Conservation (phyloP, 768 basidiomycete genomes). For the Calocybe cyanea region DNA sequence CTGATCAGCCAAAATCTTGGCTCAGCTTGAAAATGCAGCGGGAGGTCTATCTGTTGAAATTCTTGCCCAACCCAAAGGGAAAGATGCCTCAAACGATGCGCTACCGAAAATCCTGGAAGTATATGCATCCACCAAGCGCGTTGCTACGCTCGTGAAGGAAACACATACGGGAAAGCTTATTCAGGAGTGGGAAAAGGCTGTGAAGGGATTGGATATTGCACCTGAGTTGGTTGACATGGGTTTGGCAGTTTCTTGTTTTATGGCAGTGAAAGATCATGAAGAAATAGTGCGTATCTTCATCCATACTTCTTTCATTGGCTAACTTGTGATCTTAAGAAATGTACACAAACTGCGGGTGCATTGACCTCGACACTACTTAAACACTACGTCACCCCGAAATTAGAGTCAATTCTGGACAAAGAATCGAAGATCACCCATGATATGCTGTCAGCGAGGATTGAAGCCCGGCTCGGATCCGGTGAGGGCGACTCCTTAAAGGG, state of each 20-base stretch:
- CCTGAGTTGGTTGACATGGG: constrained; percentile 81
- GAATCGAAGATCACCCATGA: constrained; percentile 91
- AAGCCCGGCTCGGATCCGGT: constrained; percentile 82
- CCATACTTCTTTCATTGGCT: not conserved
- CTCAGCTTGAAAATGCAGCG: constrained; percentile 64
- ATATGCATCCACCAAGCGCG: constrained; percentile 58
- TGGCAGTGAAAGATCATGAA: constrained; percentile 89
- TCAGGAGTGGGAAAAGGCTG: constrained; percentile 75
- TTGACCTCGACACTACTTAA: constrained; percentile 84
- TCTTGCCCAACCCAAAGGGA: constrained; percentile 72
- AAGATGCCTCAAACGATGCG: constrained; percentile 73
- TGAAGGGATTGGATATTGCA: constrained; percentile 50
- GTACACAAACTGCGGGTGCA: constrained; percentile 64
- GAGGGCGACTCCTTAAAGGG: constrained; percentile 74
- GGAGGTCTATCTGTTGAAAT: constrained; percentile 69
- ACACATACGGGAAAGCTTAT: constrained; percentile 80
- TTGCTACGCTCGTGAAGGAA: constrained; percentile 82
- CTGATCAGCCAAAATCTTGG: constrained; percentile 73
- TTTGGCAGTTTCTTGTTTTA: constrained; percentile 66
- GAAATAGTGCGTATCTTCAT: constrained; percentile 65
- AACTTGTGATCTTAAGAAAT: constrained; percentile 52
- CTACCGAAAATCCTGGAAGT: constrained; percentile 62
- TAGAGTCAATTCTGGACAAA: constrained; percentile 88
- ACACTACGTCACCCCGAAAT: constrained; percentile 81
- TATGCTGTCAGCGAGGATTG: constrained; percentile 78